Percentiles rank a stretch among this genome's conserved stretches.
Evolutionary conservation across 345 rosid species (phyloP).

Genomic region (Anacardium occidentale): DNA sequence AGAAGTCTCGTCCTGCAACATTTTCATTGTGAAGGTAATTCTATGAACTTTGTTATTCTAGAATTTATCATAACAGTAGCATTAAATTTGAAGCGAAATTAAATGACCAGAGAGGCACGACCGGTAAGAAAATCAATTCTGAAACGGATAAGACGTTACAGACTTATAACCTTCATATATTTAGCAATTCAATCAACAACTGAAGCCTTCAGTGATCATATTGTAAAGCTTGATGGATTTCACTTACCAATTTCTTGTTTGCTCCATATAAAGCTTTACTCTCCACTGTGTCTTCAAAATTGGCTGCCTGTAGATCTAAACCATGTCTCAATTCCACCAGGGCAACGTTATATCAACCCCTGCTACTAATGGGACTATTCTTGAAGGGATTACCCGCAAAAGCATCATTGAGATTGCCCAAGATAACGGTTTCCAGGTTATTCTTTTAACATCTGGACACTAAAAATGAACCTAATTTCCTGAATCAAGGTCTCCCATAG

Average conservation of each 20-base stretch:
- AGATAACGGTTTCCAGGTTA: conserved; percentile 69
- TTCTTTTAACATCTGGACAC: neutral
- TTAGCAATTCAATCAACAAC: neutral
- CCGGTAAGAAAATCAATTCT: neutral
- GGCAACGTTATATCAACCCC: conserved; percentile 69
- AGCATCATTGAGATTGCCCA: conserved; percentile 69
- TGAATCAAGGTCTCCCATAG: neutral
- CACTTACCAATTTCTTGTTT: neutral
- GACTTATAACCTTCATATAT: neutral
- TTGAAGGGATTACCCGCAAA: conserved; percentile 72
- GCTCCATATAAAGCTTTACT: neutral
- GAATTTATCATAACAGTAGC: neutral
- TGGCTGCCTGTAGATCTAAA: neutral
- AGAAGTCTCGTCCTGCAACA: conserved; percentile 85
- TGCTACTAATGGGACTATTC: conserved; percentile 65
- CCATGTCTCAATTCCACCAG: conserved; percentile 27
- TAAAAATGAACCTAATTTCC: neutral
- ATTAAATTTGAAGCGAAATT: neutral
- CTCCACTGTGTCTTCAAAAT: neutral
- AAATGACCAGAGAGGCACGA: neutral
- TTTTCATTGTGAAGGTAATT: conserved; percentile 73
- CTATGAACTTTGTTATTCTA: no score
- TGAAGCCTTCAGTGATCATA: neutral
- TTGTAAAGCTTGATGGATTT: neutral
- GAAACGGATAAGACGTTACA: neutral